These are phyloP conservation scores for Xylaria sp. DNA, from an alignment of 495 filamentous ascomycete genomes.

Conservation along the genomic window DNA sequence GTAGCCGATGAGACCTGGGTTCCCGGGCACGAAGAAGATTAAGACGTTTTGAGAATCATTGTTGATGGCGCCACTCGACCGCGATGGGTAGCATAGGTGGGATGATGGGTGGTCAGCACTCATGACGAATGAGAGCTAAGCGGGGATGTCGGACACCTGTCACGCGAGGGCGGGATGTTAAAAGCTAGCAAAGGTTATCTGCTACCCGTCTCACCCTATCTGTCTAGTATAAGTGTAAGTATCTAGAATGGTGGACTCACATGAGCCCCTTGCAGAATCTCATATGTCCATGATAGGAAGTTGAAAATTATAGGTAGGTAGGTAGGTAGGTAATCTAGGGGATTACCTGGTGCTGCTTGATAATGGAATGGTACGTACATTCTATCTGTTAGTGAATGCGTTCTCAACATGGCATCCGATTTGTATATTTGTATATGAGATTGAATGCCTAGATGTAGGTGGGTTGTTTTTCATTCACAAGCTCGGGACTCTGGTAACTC, in stretches of 20 bases:
- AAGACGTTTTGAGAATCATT: conserved; percentile 40
- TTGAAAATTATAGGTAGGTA: neutral
- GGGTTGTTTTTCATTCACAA: neutral
- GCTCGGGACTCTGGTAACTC: conserved; percentile 1
- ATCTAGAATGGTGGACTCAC: neutral
- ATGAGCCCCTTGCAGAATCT: conserved; percentile 8
- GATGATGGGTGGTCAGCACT: conserved; percentile 27
- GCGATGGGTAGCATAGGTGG: conserved; percentile 35
- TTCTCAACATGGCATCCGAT: neutral
- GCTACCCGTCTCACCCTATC: neutral
- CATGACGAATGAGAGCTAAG: conserved; percentile 5
- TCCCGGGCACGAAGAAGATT: conserved; percentile 78
- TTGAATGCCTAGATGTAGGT: no score
- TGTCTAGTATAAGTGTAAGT: no score
- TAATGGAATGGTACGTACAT: neutral
- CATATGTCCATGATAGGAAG: neutral
- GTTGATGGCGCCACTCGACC: conserved; percentile 9
- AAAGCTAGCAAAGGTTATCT: neutral
- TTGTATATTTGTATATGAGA: neutral
- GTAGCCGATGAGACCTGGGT: conserved; percentile 84
- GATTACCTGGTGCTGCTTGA: neutral
- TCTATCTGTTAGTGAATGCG: neutral
- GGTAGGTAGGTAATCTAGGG: neutral
- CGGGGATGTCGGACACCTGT: neutral
- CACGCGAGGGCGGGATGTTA: neutral